Evolutionary conservation across 768 basidiomycete species (phyloP).

Genomic region (Xerocomus brunneocitrinus): DNA sequence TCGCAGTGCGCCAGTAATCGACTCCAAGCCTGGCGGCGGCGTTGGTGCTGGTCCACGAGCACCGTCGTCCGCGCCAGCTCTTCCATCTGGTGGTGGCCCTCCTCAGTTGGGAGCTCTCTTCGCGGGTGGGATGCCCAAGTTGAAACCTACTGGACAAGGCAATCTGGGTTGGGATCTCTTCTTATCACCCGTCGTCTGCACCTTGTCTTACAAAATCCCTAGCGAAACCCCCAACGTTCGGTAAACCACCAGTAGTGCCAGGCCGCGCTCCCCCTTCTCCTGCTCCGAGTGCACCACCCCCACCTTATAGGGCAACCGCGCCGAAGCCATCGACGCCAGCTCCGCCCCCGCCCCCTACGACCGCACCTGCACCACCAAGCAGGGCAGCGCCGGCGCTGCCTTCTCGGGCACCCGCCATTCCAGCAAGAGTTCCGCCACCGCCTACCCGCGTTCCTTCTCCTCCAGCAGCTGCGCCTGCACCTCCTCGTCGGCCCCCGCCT

Average conservation of each 20-base stretch:
- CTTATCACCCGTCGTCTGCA: conserved; percentile 3
- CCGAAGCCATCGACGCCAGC: conserved; percentile 30
- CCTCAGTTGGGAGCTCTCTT: conserved; percentile 84
- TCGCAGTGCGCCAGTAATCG: conserved; percentile 64
- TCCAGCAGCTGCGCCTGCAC: conserved; percentile 17
- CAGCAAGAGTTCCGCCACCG: conserved; percentile 42
- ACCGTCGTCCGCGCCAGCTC: conserved; percentile 14
- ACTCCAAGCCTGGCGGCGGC: conserved; percentile 41
- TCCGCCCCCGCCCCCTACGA: conserved; percentile 30
- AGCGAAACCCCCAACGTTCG: conserved; percentile 63
- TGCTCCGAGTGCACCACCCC: conserved; percentile 23
- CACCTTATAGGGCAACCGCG: conserved; percentile 30
- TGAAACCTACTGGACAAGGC: conserved; percentile 72
- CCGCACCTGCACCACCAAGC: conserved; percentile 30
- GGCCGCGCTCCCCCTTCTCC: conserved; percentile 38
- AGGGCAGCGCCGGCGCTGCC: conserved; percentile 37
- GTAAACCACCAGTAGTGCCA: conserved; percentile 63
- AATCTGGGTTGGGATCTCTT: conserved; percentile 43
- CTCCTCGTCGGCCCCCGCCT: conserved; percentile 31
- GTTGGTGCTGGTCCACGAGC: conserved; percentile 34
- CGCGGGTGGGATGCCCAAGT: conserved; percentile 87
- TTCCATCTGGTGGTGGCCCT: conserved; percentile 43
- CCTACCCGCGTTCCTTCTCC: conserved; percentile 34
- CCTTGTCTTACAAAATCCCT: conserved; percentile 8
- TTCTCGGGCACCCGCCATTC: conserved; percentile 39